Evolutionary conservation across 2,329 filamentous ascomycete genomes (phyloP).

Genomic region (Aspergillus ibericus): DNA sequence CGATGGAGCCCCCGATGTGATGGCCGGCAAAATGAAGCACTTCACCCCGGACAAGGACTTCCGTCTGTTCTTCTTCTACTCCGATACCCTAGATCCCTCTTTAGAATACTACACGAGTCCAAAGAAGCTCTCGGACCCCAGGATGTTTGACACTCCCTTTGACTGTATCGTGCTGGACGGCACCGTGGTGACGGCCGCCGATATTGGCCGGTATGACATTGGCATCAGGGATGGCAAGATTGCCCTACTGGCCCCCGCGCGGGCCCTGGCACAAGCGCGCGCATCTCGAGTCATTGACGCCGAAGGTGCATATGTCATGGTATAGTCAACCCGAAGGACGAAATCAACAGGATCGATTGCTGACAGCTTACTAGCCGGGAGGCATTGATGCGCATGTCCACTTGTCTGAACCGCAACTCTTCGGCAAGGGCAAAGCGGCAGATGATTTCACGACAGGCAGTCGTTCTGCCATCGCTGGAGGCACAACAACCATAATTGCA

Average conservation of each 20-base stretch:
- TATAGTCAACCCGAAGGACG: not conserved
- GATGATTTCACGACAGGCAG: conserved; percentile 46
- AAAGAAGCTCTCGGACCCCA: not conserved
- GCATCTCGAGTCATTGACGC: conserved; percentile 43
- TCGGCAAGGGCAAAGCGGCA: conserved; percentile 12
- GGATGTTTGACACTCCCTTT: not conserved
- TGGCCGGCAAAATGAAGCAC: not conserved
- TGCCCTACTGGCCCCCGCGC: conserved; percentile 41
- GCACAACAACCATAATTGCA: conserved; percentile 56
- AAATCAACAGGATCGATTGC: not conserved
- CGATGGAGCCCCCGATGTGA: not conserved
- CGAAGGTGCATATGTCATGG: conserved; percentile 47
- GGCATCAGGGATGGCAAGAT: conserved; percentile 49
- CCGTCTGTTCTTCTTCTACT: not conserved
- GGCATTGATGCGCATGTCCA: conserved; percentile 54
- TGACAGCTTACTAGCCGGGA: conserved; percentile 31
- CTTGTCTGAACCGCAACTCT: conserved; percentile 37
- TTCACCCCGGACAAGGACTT: not conserved
- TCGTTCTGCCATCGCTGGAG: conserved; percentile 52
- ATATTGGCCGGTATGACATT: conserved; percentile 45
- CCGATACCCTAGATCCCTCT: not conserved
- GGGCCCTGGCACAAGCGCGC: conserved; percentile 30
- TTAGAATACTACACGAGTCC: not conserved
- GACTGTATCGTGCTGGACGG: conserved; percentile 48
- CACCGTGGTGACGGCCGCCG: conserved; percentile 46